phyloP scores from a whole-genome alignment of 2,329 filamentous ascomycete species.

The Pezicula carpinea region DNA sequence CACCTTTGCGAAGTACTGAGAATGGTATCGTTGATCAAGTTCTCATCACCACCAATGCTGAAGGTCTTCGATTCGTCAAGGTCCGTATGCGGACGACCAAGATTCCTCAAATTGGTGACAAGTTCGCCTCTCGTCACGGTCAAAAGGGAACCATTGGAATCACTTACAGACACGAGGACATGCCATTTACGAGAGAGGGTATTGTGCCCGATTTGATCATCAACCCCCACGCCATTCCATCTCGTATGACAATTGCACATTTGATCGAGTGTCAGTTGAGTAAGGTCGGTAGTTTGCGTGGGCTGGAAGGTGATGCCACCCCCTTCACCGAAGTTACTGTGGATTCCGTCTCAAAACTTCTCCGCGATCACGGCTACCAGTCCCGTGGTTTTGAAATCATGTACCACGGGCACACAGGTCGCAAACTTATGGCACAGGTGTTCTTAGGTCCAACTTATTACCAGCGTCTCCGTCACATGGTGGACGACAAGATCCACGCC shows the following conservation, averaged over 20 bases:
- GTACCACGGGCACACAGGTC: constrained; percentile 97
- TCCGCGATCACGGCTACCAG: constrained; percentile 89
- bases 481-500: constrained; percentile 99
- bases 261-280: constrained; percentile 98
- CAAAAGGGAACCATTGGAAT: constrained; percentile 99
- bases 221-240: constrained; percentile 98
- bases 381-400: constrained; percentile 96
- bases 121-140: constrained; percentile 98
- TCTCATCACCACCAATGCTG: constrained; percentile 87
- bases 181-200: constrained; percentile 94
- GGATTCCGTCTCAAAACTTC: constrained; percentile 80
- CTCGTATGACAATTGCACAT: constrained; percentile 99
- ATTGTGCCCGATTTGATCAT: constrained; percentile 95
- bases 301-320: constrained; percentile 94
- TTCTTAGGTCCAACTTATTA: constrained; percentile 99
- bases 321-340: constrained; percentile 98
- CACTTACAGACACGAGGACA: constrained; percentile 95
- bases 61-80: constrained; percentile 94
- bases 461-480: constrained; percentile 97
- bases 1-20: constrained; percentile 89
- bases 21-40: constrained; percentile 96
- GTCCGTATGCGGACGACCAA: constrained; percentile 97
- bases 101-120: constrained; percentile 97
- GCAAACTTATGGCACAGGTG: constrained; percentile 87
- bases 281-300: constrained; percentile 90